A percentile compares a stretch with the other conserved stretches of the same genome.
Conservation (phyloP, 768 basidiomycete genomes). For the Saitozyma podzolica region DNA sequence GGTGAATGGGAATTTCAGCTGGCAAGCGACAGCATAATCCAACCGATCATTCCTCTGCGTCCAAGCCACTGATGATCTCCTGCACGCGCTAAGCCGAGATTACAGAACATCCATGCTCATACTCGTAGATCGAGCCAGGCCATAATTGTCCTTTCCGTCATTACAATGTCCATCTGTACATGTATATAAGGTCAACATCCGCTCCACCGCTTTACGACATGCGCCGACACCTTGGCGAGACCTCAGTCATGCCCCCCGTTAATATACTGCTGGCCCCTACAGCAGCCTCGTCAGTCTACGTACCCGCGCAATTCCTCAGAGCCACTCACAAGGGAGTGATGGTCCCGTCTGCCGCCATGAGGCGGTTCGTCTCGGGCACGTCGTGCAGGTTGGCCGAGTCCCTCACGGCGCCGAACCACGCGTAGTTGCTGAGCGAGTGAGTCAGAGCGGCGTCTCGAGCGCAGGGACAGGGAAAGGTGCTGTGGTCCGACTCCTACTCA, state of each 20-base stretch:
- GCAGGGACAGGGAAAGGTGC: too few relatives aligned
- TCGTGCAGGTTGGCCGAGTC: slow-evolving; percentile 12
- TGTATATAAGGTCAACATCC: too few relatives aligned
- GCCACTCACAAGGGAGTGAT: slow-evolving; percentile 6
- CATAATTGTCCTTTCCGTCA: background rate
- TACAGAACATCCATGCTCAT: background rate
- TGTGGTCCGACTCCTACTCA: too few relatives aligned
- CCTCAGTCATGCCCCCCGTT: background rate
- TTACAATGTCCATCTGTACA: too few relatives aligned
- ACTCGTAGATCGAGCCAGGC: background rate
- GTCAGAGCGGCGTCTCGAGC: too few relatives aligned
- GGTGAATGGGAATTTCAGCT: too few relatives aligned
- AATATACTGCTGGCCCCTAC: background rate
- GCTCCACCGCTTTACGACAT: background rate
- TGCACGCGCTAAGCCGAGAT: too few relatives aligned
- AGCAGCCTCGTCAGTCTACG: background rate
- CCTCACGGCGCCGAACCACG: slow-evolving; percentile 23
- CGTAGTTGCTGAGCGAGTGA: slow-evolving; percentile 22
- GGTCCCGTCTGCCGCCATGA: slow-evolving; percentile 15
- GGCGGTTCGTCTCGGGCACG: slow-evolving; percentile 21
- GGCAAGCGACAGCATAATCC: too few relatives aligned
- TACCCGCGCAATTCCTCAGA: background rate
- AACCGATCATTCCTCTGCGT: too few relatives aligned
- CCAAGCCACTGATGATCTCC: too few relatives aligned
- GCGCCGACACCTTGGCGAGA: background rate